Percentiles rank a stretch among this genome's conserved stretches.
Evolutionary conservation across 768 basidiomycete species (phyloP).

Genomic region (Phaeolepiota aurea): DNA sequence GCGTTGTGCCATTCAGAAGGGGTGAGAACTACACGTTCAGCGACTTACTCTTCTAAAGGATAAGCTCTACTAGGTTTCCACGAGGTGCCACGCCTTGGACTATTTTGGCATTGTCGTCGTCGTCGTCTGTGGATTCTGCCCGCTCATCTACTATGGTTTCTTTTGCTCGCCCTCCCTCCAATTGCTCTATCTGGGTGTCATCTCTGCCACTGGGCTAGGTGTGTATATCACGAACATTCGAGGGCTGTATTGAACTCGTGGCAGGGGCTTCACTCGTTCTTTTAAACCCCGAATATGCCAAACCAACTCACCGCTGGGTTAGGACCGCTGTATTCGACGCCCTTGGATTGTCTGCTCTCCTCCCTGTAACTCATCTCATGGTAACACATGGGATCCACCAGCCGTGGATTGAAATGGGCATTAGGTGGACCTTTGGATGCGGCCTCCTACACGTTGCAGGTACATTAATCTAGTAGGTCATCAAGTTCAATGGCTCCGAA

Average conservation of each 20-base stretch:
- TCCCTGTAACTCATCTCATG: constrained; percentile 64
- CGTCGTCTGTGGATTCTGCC: constrained; percentile 72
- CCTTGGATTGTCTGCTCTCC: constrained; percentile 60
- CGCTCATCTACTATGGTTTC: constrained; percentile 73
- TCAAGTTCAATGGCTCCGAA: constrained; percentile 8
- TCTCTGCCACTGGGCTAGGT: constrained; percentile 52
- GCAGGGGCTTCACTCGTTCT: constrained; percentile 69
- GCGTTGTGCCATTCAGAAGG: constrained; percentile 63
- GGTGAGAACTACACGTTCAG: constrained; percentile 28
- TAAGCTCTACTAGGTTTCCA: constrained; percentile 34
- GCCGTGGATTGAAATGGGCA: constrained; percentile 55
- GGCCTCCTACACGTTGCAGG: constrained; percentile 74
- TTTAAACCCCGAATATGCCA: constrained; percentile 69
- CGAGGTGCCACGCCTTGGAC: constrained; percentile 58
- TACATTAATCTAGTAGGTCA: constrained; percentile 72
- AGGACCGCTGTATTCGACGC: constrained; percentile 74
- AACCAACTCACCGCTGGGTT: constrained; percentile 65
- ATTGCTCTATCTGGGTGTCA: constrained; percentile 43
- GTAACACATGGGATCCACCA: constrained; percentile 47
- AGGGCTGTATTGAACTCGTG: not conserved
- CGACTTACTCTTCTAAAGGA: not conserved
- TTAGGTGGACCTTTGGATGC: constrained; percentile 60
- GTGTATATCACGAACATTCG: constrained; percentile 16
- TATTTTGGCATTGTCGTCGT: constrained; percentile 78
- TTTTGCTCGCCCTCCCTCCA: constrained; percentile 53